Base-by-base conservation (phyloP, 2,329 filamentous ascomycete species). In the Epichloe elymi region DNA sequence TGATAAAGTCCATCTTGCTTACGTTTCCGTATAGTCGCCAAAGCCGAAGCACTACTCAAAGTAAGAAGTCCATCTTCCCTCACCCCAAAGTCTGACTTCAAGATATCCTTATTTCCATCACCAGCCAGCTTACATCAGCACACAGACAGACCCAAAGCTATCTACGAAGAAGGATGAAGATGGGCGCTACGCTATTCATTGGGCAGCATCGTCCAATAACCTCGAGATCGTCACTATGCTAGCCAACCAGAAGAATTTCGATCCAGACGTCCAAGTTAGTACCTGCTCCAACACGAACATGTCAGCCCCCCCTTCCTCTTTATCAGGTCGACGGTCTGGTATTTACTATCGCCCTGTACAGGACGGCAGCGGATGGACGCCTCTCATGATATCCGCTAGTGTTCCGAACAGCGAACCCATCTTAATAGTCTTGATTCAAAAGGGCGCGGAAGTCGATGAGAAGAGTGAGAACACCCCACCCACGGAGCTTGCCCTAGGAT, bases 151-250 rank as follows among this genome's bases (percentile, higher is more conserved):
- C 62, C 83, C 86, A 2, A 90, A 86, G 61, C 78, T 94, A 39
- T 83, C 87, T 26, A 74, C 71, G 45, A 68, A 68, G 52, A 80
- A 82, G 60, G 93, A 98, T 61, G 84, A 87, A 46, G 93, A 98
- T 65, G 88, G 88, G 15, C 86, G 93, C 43, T 79, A 95, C 38
- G 84, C 93, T 2, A 82, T 97, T 52, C 93, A 98, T 73, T 98
- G 93, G 93, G 91, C 93, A 0, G 80, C 82, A 2, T 93, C 90
- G 20, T 85, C 86, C 66, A 94, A 93, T 64, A 83, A 82, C 58
- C 69, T 84, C 6, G 78, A 83, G 23, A 88, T 96, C 53, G 82
- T 87, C 17, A 74, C 85, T 47, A 65, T 91, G 19, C 74, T 97
- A 4, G 76, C 85, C 2, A 76, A 86, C 51, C 73, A 75, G 54